These are phyloP conservation scores for Mimosa bimucronata DNA, from an alignment of 306 rosid species.

Conservation along the genomic window DNA sequence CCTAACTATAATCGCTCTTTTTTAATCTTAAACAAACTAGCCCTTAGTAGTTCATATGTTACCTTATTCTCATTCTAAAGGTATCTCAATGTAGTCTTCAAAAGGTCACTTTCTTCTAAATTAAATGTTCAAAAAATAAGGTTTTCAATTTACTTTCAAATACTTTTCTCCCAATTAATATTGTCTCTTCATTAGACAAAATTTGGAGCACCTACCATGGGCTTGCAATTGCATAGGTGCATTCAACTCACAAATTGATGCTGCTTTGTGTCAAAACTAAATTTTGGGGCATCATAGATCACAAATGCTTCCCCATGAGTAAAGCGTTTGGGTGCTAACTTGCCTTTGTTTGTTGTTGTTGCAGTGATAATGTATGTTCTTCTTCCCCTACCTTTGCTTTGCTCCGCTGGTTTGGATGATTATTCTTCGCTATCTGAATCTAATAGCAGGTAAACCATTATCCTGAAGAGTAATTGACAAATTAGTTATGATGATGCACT, in stretches of 20 bases:
- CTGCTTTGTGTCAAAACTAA: neutral
- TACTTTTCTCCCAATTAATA: neutral
- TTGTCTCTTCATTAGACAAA: neutral
- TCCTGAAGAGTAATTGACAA: slow-evolving; percentile 9
- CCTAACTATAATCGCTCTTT: neutral
- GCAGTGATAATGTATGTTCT: slow-evolving; percentile 78
- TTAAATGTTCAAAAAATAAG: neutral
- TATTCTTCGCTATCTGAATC: slow-evolving; percentile 58
- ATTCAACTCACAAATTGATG: neutral
- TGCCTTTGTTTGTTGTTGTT: slow-evolving; percentile 19
- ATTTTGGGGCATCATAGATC: neutral
- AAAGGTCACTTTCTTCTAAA: neutral
- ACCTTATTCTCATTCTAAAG: neutral
- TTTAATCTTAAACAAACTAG: neutral
- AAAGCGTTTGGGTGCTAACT: neutral
- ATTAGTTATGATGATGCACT: neutral
- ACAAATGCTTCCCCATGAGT: slow-evolving; percentile 3
- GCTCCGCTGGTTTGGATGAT: slow-evolving; percentile 58
- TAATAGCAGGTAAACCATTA: slow-evolving; percentile 41
- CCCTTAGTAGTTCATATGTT: neutral
- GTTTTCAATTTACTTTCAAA: neutral
- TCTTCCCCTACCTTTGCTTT: slow-evolving; percentile 78
- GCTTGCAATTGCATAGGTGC: neutral
- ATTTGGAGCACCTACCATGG: neutral
- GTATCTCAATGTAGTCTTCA: neutral